Percentiles rank a stretch among this genome's conserved stretches.
These are phyloP conservation scores for Scheffersomyces ergatensis DNA, from an alignment of 805 yeast genomes.

Conservation along the genomic window DNA sequence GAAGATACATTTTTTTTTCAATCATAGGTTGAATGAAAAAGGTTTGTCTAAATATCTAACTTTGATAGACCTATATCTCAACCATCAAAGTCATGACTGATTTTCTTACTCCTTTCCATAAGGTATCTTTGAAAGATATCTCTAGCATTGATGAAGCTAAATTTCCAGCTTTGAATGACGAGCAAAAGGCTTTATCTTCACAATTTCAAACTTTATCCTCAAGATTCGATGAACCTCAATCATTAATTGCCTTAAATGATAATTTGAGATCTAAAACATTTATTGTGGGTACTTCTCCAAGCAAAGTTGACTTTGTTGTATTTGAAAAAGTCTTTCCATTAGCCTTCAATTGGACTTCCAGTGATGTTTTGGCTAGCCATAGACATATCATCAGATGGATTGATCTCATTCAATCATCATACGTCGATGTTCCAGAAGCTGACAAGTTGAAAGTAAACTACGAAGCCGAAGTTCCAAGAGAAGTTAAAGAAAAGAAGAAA, in stretches of 20 bases:
- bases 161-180: constrained; percentile 32
- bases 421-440: constrained; percentile 49
- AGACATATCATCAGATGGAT: constrained; percentile 94
- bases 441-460: constrained; percentile 56
- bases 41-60: no score
- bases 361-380: constrained; percentile 54
- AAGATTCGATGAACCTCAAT: constrained; percentile 49
- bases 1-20: no score
- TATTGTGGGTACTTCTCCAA: constrained; percentile 63
- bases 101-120: constrained; percentile 23
- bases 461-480: constrained; percentile 69
- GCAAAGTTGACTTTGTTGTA: constrained; percentile 68
- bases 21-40: no score
- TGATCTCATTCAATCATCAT: constrained; percentile 75
- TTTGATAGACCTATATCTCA: no score
- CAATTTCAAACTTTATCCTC: constrained; percentile 79
- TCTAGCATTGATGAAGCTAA: constrained; percentile 10
- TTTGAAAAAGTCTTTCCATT: constrained; percentile 65
- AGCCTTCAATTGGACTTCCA: constrained; percentile 52
- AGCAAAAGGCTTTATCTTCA: constrained; percentile 67
- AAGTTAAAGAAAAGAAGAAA: constrained; percentile 62
- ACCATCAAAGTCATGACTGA: constrained; percentile 22
- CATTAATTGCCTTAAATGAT: constrained; percentile 55
- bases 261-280: constrained; percentile 68
- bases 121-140: constrained; percentile 28